Conservation (phyloP, 225 moss, liverwort and hornwort genomes). For the Sphagnum tenellum region DNA sequence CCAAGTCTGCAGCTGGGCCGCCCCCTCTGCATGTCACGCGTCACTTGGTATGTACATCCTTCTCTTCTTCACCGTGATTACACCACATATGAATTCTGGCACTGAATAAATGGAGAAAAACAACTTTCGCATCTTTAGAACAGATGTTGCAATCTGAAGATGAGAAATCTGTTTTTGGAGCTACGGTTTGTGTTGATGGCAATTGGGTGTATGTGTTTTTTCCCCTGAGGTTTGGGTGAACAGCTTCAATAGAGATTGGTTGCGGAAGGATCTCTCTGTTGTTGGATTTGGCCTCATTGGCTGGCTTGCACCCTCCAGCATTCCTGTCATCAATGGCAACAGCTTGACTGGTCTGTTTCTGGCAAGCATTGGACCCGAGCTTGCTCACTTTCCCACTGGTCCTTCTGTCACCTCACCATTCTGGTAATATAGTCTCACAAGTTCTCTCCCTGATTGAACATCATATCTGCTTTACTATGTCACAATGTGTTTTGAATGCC, state of each 20-base stretch:
- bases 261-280: constrained; percentile 87
- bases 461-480: too few species aligned
- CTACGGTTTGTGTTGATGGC: not conserved
- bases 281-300: constrained; percentile 89
- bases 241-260: constrained; percentile 71
- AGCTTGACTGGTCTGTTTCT: constrained; percentile 85
- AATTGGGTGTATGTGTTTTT: not conserved
- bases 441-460: too few species aligned
- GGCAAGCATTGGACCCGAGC: constrained; percentile 83
- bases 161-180: too few species aligned
- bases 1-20: constrained; percentile 19
- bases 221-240: not conserved
- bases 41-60: constrained; percentile 51
- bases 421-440: constrained; percentile 36
- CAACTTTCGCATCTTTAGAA: not conserved
- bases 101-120: not conserved
- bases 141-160: too few species aligned
- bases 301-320: constrained; percentile 89
- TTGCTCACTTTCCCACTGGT: constrained; percentile 85
- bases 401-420: constrained; percentile 93
- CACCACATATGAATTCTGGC: too few species aligned
- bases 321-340: constrained; percentile 78
- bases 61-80: too few species aligned
- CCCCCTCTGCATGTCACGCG: constrained; percentile 57
- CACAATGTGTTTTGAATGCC: too few species aligned